Evolutionary conservation across 768 basidiomycete species (phyloP), one percentile per base, ranked within the genome.

Genomic region (Mycena indigotica): DNA sequence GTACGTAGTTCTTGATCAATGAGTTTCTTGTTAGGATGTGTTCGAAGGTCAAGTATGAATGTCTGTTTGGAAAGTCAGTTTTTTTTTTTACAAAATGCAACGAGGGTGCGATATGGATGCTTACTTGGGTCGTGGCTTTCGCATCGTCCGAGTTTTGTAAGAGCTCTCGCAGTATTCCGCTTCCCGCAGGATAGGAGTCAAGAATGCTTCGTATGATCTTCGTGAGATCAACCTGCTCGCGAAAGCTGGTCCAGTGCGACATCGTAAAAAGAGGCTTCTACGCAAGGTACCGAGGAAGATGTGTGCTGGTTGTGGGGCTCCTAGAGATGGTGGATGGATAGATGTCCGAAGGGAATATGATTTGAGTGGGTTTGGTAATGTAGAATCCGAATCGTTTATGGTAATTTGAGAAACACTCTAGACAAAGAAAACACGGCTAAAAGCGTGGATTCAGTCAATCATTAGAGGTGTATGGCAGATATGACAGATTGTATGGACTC

Each of bases 141-240:
- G 68, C 69, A 46, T 70, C 69, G 41, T 70, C 69, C 5, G 68
- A 69, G 49, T 70, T 70, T 56, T 70, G 69, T 5, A 69, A 53
- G 25, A 70, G 49, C 41, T 70, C 69, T 5, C 69, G 65, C 21
- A 70, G 49, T 0, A 70, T 58, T 16, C 69, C 69, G 21, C 62
- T 63, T 5, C 68, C 61, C 15, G 64, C 61, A 5, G 69, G 68
- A 52, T 70, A 70, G 0, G 60, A 58, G 41, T 65, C 60, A 2
- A 70, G 39, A 15, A 70, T 69, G 24, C 61, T 63, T 19, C 56
- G 59, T 8, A 65, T 65, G 32, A 63, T 57, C 28, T 63, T 63
- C 8, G 62, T 63, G 30, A 63, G 57, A 28, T 61, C 63, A 28
- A 58, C 52, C 16, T 50, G 46, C 30, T 63, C 62, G 55, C 55